phyloP scores from a whole-genome alignment of 306 rosid species.

The cucumber (Cucumis sativus) region DNA sequence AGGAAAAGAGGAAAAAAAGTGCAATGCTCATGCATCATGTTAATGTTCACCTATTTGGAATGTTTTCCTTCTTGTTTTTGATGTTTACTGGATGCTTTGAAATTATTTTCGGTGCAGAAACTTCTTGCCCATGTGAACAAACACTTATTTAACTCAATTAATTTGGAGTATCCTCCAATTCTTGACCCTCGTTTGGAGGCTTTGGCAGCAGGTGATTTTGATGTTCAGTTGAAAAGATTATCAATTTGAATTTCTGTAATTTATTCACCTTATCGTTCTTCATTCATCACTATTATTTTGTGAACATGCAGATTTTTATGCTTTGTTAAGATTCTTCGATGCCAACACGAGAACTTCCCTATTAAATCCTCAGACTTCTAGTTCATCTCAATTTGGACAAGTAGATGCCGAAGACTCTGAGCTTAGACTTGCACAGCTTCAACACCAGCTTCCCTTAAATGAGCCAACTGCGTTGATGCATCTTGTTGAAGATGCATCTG shows the following conservation, averaged over 20 bases:
- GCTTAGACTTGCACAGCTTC: slow-evolving; percentile 85
- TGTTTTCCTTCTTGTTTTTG: no score
- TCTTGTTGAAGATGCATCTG: slow-evolving; percentile 52
- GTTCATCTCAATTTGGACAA: slow-evolving; percentile 30
- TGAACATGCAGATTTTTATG: slow-evolving; percentile 58
- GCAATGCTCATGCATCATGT: not conserved
- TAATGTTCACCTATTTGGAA: no score
- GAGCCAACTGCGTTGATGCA: slow-evolving; percentile 82
- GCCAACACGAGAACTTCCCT: slow-evolving; percentile 24
- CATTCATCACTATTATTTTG: not conserved
- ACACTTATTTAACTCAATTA: slow-evolving; percentile 66
- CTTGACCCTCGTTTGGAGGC: slow-evolving; percentile 76
- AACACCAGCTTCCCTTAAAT: slow-evolving; percentile 78
- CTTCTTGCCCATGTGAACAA: slow-evolving; percentile 64
- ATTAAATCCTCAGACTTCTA: slow-evolving; percentile 30
- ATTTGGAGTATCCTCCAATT: slow-evolving; percentile 72
- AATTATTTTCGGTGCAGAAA: slow-evolving; percentile 31
- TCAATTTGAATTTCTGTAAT: not conserved
- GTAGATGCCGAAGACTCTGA: slow-evolving; percentile 42
- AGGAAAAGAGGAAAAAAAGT: not conserved
- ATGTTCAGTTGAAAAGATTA: not conserved
- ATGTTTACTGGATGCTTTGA: not conserved
- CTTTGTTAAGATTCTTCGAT: slow-evolving; percentile 54
- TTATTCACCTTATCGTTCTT: not conserved
- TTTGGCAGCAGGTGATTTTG: slow-evolving; percentile 52